phyloP scores from a whole-genome alignment of 352 stramenopile genomes.

The Phytophthora europaea region DNA sequence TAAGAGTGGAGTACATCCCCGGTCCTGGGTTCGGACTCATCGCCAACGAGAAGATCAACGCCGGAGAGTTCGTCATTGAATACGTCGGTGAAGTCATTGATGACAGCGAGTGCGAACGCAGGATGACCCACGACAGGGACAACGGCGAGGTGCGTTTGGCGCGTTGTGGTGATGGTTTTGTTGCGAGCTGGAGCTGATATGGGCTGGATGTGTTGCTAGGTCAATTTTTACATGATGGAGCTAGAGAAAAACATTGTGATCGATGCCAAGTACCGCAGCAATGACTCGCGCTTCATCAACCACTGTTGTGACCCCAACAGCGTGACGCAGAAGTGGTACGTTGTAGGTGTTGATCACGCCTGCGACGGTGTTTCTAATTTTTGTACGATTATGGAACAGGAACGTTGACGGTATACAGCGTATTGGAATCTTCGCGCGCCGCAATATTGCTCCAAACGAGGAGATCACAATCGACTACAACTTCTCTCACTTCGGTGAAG shows the following conservation, averaged over 20 bases:
- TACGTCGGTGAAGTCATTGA: constrained; percentile 96
- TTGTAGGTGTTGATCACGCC: not conserved
- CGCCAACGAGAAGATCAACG: constrained; percentile 77
- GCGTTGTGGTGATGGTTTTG: not conserved
- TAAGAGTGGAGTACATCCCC: constrained; percentile 77
- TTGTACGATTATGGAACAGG: constrained; percentile 27
- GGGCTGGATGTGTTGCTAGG: constrained; percentile 34
- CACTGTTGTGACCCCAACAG: constrained; percentile 96
- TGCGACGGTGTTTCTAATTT: not conserved
- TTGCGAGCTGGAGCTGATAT: not conserved
- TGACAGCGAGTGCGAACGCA: constrained; percentile 80
- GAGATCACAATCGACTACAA: constrained; percentile 92
- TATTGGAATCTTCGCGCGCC: constrained; percentile 84
- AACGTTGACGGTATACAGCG: constrained; percentile 79
- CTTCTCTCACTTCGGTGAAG: constrained; percentile 85
- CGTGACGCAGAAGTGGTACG: constrained; percentile 93
- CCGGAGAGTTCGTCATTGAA: constrained; percentile 93
- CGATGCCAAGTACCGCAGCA: constrained; percentile 90
- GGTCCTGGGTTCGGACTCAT: constrained; percentile 93
- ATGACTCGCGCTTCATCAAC: constrained; percentile 97
- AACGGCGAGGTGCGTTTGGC: constrained; percentile 55
- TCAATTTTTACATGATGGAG: constrained; percentile 91
- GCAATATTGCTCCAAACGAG: constrained; percentile 62
- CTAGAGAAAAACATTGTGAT: constrained; percentile 89
- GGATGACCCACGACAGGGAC: constrained; percentile 67